phyloP scores from a whole-genome alignment of 2,329 filamentous ascomycete species.

The Bipolaris bicolor region DNA sequence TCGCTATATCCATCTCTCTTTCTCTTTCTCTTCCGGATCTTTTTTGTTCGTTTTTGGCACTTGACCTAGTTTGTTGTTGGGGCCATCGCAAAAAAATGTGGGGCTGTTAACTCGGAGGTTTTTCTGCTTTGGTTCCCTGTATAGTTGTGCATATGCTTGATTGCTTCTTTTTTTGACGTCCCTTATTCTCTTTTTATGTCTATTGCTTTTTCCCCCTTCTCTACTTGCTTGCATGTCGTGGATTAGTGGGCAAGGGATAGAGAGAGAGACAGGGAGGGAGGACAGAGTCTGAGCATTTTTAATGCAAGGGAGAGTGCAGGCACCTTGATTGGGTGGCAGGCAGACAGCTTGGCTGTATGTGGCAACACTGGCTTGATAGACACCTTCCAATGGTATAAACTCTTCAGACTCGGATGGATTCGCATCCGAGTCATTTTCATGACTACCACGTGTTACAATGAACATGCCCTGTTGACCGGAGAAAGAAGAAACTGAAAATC shows the following conservation, averaged over 20 bases:
- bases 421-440: too few relatives aligned
- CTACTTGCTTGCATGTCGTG: neutral
- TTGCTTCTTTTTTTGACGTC: too few relatives aligned
- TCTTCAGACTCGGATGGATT: too few relatives aligned
- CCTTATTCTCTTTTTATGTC: neutral
- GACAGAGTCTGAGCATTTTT: neutral
- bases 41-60: conserved; percentile 2
- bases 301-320: neutral
- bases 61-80: neutral
- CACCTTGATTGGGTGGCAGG: too few relatives aligned
- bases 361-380: too few relatives aligned
- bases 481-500: too few relatives aligned
- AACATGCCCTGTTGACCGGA: too few relatives aligned
- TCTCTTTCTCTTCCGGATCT: neutral
- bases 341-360: too few relatives aligned
- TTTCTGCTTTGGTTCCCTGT: neutral
- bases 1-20: neutral
- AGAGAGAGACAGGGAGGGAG: neutral
- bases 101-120: neutral
- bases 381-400: too few relatives aligned
- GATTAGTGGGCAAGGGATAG: neutral
- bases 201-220: neutral
- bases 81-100: neutral
- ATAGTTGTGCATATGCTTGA: neutral
- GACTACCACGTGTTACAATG: too few relatives aligned